Conservation (phyloP, 805 yeast species). For the Isabelozyma rhagii region DNA sequence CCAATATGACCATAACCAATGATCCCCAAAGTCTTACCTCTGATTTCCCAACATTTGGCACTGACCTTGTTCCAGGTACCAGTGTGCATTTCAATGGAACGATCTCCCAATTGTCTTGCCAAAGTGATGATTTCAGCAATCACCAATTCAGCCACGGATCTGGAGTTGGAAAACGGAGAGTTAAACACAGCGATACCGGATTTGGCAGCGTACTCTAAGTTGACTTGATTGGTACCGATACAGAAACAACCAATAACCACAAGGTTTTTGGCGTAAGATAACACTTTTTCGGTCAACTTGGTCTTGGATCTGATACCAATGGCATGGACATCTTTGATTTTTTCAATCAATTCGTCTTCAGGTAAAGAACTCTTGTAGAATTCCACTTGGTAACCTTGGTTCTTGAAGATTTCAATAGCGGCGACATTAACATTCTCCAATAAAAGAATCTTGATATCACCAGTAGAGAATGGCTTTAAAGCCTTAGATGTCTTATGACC, state of each 20-base stretch:
- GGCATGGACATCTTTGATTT: slow-evolving; percentile 91
- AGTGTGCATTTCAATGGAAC: slow-evolving; percentile 92
- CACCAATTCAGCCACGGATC: slow-evolving; percentile 97
- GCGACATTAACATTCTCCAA: slow-evolving; percentile 93
- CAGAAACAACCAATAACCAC: slow-evolving; percentile 96
- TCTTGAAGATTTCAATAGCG: slow-evolving; percentile 78
- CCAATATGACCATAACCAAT: slow-evolving; percentile 99
- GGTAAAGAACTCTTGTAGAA: slow-evolving; percentile 84
- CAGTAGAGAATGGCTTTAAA: slow-evolving; percentile 92
- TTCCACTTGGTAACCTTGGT: slow-evolving; percentile 97
- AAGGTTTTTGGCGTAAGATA: slow-evolving; percentile 84
- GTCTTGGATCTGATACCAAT: slow-evolving; percentile 98
- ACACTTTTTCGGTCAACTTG: slow-evolving; percentile 72
- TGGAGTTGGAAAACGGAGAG: slow-evolving; percentile 97
- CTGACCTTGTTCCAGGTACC: slow-evolving; percentile 98
- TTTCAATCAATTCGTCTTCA: slow-evolving; percentile 92
- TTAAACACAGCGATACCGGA: slow-evolving; percentile 95
- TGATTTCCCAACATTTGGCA: slow-evolving; percentile 95
- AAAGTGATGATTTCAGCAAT: slow-evolving; percentile 91
- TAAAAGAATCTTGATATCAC: slow-evolving; percentile 87
- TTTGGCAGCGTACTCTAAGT: slow-evolving; percentile 85
- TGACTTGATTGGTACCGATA: slow-evolving; percentile 98
- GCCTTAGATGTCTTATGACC: slow-evolving; percentile 57
- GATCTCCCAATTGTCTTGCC: slow-evolving; percentile 96
- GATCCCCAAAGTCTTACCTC: slow-evolving; percentile 97